phyloP scores from a whole-genome alignment of 2,329 filamentous ascomycete genomes.

The Pezicula radicicola region DNA sequence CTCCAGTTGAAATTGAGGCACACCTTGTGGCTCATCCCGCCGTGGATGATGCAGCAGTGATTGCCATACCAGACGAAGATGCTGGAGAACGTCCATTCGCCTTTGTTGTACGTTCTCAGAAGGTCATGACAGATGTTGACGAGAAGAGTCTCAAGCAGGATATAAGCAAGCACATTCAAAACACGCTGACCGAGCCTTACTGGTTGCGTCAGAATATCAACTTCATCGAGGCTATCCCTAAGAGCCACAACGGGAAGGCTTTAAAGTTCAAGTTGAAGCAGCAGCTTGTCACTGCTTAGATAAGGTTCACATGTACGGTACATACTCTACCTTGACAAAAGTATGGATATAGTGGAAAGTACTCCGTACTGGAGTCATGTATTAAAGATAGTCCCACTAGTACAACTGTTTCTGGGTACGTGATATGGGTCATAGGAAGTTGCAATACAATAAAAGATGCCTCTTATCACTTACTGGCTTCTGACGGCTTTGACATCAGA shows the following conservation, averaged over 20 bases:
- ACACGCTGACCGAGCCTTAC: neutral
- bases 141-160: neutral
- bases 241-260: conserved; percentile 1
- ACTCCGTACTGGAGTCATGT: neutral
- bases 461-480: neutral
- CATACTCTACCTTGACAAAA: neutral
- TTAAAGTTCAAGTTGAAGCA: conserved; percentile 1
- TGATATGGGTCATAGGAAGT: neutral
- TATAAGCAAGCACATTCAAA: neutral
- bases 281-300: neutral
- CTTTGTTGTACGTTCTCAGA: conserved; percentile 1
- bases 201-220: conserved; percentile 1
- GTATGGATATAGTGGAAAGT: too few relatives aligned
- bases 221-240: neutral
- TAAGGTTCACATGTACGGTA: neutral
- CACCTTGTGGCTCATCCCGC: conserved; percentile 1
- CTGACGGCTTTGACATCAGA: neutral
- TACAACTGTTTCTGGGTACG: neutral
- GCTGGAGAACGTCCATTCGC: conserved; percentile 1
- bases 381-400: neutral
- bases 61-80: conserved; percentile 1
- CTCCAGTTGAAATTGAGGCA: neutral
- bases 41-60: neutral
- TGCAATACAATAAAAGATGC: neutral
- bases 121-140: conserved; percentile 1